Conservation (phyloP, 1,139 yeast genomes). For the Yamadazyma siamensis region DNA sequence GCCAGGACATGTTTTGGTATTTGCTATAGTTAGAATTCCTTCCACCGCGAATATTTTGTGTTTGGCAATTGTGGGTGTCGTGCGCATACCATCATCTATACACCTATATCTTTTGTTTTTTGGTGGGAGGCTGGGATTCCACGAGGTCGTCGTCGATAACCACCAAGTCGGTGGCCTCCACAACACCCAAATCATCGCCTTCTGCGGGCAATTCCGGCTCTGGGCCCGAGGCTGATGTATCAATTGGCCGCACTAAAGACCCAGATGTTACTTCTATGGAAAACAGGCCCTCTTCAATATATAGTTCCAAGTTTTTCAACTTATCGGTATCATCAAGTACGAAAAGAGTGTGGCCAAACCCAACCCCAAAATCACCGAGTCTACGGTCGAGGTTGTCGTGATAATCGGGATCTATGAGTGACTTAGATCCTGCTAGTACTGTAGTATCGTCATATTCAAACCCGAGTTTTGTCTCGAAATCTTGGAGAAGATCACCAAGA, state of each 20-base stretch:
- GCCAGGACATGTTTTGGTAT: constrained; percentile 38
- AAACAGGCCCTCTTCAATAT: too few species aligned
- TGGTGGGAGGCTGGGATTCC: constrained; percentile 15
- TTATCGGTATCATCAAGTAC: constrained; percentile 78
- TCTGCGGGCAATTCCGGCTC: constrained; percentile 15
- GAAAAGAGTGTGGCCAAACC: constrained; percentile 57
- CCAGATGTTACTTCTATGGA: too few species aligned
- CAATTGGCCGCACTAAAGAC: too few species aligned
- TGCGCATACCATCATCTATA: neutral
- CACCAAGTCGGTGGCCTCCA: neutral
- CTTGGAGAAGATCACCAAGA: too few species aligned
- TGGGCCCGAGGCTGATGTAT: too few species aligned
- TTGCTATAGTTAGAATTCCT: constrained; percentile 2
- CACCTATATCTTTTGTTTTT: constrained; percentile 22
- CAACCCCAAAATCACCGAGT: constrained; percentile 54
- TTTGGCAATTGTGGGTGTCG: constrained; percentile 1
- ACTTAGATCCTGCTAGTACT: constrained; percentile 53
- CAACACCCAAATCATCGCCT: constrained; percentile 1
- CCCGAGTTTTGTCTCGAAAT: too few species aligned
- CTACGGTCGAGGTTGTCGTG: constrained; percentile 65
- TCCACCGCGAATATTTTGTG: too few species aligned
- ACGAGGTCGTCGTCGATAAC: constrained; percentile 7
- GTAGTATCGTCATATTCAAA: too few species aligned
- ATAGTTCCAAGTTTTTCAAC: constrained; percentile 68
- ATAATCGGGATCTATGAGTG: constrained; percentile 83